Base-by-base conservation (phyloP, 2,329 filamentous ascomycete genomes). In the Ascochyta viciae-villosae region DNA sequence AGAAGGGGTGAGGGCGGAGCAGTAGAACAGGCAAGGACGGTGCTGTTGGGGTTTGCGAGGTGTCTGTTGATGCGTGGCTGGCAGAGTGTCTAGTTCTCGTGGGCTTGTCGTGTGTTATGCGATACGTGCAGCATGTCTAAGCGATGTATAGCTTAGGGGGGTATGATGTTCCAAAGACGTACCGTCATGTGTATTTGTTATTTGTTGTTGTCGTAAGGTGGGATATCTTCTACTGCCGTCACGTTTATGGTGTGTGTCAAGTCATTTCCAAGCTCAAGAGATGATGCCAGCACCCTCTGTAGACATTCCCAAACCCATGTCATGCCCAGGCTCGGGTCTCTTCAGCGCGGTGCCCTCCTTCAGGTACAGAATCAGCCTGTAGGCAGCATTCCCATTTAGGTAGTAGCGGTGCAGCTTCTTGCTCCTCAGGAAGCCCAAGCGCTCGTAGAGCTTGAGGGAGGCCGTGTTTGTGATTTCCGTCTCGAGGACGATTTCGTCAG, bases 331-430 rank as follows among this genome's bases (percentile, higher is more conserved):
- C 23, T 56, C 60, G 0, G 73, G 71, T 38, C 65, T 66, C 58
- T 75, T 75, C 38, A 66, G 40, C 19, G 72, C 72, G 0, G 72
- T 71, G 0, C 73, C 74, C 45, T 70, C 65, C 72, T 89, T 93
- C 48, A 97, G 78, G 61, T 93, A 89, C 34, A 99, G 77, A 6
- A 98, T 87, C 47, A 99, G 81, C 38, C 95, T 85, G 74, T 95
- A 99, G 2, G 95, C 95, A 52, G 92, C 96, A 73, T 92, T 99
- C 10, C 95, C 95, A 71, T 98, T 99, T 37, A 99, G 80, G 68
- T 99, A 99, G 73, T 99, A 99, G 39, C 95, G 84, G 76, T 98
- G 93, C 49, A 99, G 78, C 58, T 92, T 90, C 77, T 99, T 99
- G 57, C 91, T 96, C 47, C 94, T 84, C 22, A 98, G 77, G 71